Evolutionary conservation across 2,329 filamentous ascomycete genomes (phyloP), one percentile per base, ranked within the genome.

Genomic region (Alternaria arbusti): DNA sequence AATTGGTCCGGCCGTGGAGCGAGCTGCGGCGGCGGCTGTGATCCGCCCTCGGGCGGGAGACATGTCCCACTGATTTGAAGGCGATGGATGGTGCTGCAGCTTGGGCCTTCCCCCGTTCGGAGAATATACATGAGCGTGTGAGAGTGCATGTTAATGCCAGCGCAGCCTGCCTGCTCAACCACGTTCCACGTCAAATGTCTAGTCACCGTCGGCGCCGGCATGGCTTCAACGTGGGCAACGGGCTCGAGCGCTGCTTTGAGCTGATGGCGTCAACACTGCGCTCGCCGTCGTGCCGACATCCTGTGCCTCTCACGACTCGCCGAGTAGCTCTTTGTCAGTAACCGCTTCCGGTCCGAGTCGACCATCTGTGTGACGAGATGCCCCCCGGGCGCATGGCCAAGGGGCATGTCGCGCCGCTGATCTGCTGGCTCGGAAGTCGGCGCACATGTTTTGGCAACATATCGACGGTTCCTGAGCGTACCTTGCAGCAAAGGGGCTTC

Each of bases 401-500:
- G 74, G 75, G 63, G 75, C 70, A 63, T 60, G 25, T 61, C 66
- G 68, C 72, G 68, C 69, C 70, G 72, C 72, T 63, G 63, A 65
- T 69, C 69, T 67, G 67, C 72, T 62, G 23, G 72, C 71, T 70
- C 68, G 70, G 68, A 70, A 70, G 64, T 65, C 65, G 68, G 71
- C 70, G 67, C 68, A 68, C 47, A 59, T 56, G 58, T 61, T 65
- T 63, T 61, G 46, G 50, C 56, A 26, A 25, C 30, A 44, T 45
- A 51, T 44, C 46, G 56, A 57, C 64, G 50, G 62, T 68, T 68
- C 66, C 67, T 64, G 68, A 70, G 55, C 63, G 76, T 79, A 75
- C 77, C 78, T 79, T 78, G 77, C 78, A 78, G 76, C 68, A 62
- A 61, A 65, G 68, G 68, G 69, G 70, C 65, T 59, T 56, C 68